Base-by-base conservation (phyloP, 805 yeast species). In the Jamesozyma spencerorum region DNA sequence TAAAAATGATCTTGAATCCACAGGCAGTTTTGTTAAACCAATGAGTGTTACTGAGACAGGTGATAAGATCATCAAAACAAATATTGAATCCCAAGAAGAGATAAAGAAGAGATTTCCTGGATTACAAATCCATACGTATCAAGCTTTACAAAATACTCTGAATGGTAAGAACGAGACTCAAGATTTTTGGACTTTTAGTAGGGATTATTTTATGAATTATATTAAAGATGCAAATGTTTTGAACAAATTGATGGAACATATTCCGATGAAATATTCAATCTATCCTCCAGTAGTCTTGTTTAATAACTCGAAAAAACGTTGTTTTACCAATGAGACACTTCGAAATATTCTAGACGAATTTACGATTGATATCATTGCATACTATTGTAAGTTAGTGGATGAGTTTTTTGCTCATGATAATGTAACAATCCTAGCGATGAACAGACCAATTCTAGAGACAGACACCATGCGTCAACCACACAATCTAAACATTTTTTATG, bases 211-310 rank as follows among this genome's bases (percentile, higher is more conserved):
- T 31, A 11, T 15, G 8, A 39, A 38, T 17, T 49, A 43, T 27
- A 38, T 48, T 8, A 36, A 24, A 17, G 30, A 33, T 31, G 26
- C 14, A 8, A 15, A n/a, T 12, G 15, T 8, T 28, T 19, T 46
- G 5, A 42, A 46, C 10, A 43, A 38, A 22, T 35, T 48, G 15
- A 7, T 54, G 24, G 39, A 38, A 5, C 44, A 45, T 29, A 29
- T 55, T 31, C 62, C 64, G 14, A 31, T 66, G 36, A 71, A 75
- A 48, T 82, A 77, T 69, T 66, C 80, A 0, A 46, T 80, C 0
- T 84, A 84, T 52, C 75, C 78, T 1, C 92, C 94, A 0, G 58
- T 84, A 71, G 58, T 81, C 1, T 62, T 84, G 8, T 69, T 83
- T 31, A 70, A 75, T 38, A 68, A 72, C 31, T 54, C 72, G 0